Conservation (phyloP, 768 basidiomycete genomes). For the Sporobolomyces phaffii region DNA sequence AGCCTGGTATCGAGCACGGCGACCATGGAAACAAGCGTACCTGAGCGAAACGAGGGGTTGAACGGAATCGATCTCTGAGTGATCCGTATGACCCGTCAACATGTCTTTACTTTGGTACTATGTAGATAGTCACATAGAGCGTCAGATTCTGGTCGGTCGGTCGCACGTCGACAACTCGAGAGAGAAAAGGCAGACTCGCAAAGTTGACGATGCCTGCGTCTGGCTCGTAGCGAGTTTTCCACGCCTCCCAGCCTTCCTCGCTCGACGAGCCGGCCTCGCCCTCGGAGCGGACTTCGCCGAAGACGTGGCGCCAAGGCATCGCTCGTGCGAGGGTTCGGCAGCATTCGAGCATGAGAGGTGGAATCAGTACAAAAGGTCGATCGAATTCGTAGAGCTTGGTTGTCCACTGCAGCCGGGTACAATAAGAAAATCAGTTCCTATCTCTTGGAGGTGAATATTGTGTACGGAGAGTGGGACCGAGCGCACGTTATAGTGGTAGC, state of each 20-base stretch:
- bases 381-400: constrained; percentile 90
- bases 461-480: not conserved
- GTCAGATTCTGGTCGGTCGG: too few species aligned
- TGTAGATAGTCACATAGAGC: too few species aligned
- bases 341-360: constrained; percentile 54
- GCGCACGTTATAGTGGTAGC: constrained; percentile 71
- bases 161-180: too few species aligned
- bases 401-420: constrained; percentile 64
- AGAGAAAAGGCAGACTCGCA: too few species aligned
- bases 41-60: constrained; percentile 90
- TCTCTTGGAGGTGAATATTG: too few species aligned
- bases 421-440: too few species aligned
- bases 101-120: constrained; percentile 57
- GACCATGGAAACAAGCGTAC: constrained; percentile 51
- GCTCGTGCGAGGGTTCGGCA: constrained; percentile 60
- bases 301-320: constrained; percentile 69
- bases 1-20: not conserved
- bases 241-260: constrained; percentile 65
- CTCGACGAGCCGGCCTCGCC: constrained; percentile 31
- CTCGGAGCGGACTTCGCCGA: constrained; percentile 45
- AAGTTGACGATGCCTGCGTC: constrained; percentile 97
- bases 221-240: constrained; percentile 76
- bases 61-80: constrained; percentile 85
- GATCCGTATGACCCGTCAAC: constrained; percentile 96
- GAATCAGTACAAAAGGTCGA: constrained; percentile 61